phyloP scores from a whole-genome alignment of 805 yeast species.

The Candida corydali region DNA sequence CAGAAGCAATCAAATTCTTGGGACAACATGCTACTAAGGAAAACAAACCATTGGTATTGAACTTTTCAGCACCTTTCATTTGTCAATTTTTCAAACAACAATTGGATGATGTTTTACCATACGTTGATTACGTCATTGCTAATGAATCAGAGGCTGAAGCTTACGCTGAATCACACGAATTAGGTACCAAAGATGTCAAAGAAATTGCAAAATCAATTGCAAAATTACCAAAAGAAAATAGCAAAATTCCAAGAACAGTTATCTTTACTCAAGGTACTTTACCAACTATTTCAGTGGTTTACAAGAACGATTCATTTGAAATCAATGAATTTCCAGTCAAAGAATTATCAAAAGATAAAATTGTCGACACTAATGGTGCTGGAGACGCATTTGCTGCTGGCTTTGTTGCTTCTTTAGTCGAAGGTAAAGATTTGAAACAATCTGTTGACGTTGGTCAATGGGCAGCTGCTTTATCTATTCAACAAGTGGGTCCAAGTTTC shows the following conservation, averaged over 20 bases:
- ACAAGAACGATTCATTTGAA: constrained; percentile 46
- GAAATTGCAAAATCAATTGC: constrained; percentile 84
- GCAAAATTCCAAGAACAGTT: constrained; percentile 71
- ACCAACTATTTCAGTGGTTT: constrained; percentile 75
- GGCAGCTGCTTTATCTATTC: constrained; percentile 90
- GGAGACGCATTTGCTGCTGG: constrained; percentile 99
- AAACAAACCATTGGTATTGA: constrained; percentile 74
- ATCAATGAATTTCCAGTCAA: constrained; percentile 63
- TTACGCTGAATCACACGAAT: constrained; percentile 80
- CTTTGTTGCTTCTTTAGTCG: constrained; percentile 81
- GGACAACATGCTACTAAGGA: constrained; percentile 89
- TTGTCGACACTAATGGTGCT: constrained; percentile 96
- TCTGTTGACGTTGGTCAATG: constrained; percentile 88
- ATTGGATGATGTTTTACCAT: constrained; percentile 72
- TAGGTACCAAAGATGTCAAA: constrained; percentile 54
- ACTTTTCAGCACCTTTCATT: constrained; percentile 95
- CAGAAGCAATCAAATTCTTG: constrained; percentile 83
- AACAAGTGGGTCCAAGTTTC: constrained; percentile 91
- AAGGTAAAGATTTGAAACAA: constrained; percentile 57
- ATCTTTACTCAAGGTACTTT: constrained; percentile 94
- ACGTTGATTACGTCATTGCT: constrained; percentile 88
- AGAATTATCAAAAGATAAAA: constrained; percentile 59
- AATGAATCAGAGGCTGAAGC: constrained; percentile 97
- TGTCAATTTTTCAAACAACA: constrained; percentile 94
- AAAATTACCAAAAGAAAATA: constrained; percentile 68